Evolutionary conservation across 805 yeast genomes (phyloP).

Genomic region (Sugiyamaella boreocaroliniensis): DNA sequence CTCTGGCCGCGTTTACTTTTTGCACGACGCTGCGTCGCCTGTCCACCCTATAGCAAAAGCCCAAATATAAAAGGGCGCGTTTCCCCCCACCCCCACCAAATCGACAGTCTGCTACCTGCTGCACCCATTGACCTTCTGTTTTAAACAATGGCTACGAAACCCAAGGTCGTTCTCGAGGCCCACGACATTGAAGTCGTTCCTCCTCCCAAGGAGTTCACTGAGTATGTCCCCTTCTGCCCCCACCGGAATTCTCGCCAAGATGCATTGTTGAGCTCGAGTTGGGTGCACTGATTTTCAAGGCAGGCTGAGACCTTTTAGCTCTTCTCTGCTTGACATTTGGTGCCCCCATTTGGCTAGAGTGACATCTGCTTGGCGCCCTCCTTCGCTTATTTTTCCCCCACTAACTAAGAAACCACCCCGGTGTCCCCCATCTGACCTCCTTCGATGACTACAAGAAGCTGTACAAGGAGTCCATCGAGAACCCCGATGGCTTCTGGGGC

Average conservation of each 20-base stretch:
- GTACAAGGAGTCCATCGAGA: conserved; percentile 67
- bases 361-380: too few relatives aligned
- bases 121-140: neutral
- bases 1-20: neutral
- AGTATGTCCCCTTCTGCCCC: neutral
- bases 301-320: too few relatives aligned
- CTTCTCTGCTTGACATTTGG: too few relatives aligned
- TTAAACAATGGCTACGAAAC: neutral
- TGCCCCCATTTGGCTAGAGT: too few relatives aligned
- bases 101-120: neutral
- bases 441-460: conserved; percentile 61
- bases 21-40: neutral
- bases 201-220: conserved; percentile 24
- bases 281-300: too few relatives aligned
- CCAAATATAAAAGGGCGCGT: neutral
- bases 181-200: conserved; percentile 16
- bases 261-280: too few relatives aligned
- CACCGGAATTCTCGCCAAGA: too few relatives aligned
- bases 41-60: neutral
- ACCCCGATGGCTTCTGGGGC: conserved; percentile 78
- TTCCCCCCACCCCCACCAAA: neutral
- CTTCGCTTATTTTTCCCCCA: neutral
- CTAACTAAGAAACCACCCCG: conserved; percentile 12
- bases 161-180: conserved; percentile 18
- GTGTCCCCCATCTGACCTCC: conserved; percentile 46